Evolutionary conservation across 352 stramenopile genomes (phyloP).

Genomic region (Phytophthora vignae): DNA sequence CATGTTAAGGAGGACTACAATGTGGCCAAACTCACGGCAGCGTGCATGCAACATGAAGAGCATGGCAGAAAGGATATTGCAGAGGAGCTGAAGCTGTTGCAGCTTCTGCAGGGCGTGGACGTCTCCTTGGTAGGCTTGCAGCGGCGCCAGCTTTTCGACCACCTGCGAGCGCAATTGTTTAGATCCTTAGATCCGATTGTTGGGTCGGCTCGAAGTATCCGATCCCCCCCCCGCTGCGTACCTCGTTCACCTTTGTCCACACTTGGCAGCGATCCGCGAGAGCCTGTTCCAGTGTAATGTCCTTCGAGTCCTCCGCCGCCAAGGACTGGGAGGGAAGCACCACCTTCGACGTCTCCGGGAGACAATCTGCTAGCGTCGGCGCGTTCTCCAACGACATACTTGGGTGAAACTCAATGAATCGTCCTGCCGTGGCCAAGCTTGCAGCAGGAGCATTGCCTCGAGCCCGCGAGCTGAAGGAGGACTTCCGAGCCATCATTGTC

Average conservation of each 20-base stretch:
- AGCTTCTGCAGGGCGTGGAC: slow-evolving; percentile 51
- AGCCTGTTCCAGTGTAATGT: slow-evolving; percentile 31
- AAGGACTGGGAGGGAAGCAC: not conserved
- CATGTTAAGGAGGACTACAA: not conserved
- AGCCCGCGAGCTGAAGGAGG: not conserved
- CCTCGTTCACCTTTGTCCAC: slow-evolving; percentile 49
- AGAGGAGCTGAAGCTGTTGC: slow-evolving; percentile 65
- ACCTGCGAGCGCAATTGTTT: slow-evolving; percentile 23
- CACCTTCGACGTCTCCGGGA: slow-evolving; percentile 18
- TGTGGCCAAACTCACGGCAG: not conserved
- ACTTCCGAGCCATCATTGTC: slow-evolving; percentile 17
- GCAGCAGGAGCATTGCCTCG: slow-evolving; percentile 12
- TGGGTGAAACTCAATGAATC: slow-evolving; percentile 70
- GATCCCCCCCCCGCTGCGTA: slow-evolving; percentile 3
- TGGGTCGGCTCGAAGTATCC: not conserved
- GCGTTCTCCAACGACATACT: slow-evolving; percentile 74
- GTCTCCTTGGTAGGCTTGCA: slow-evolving; percentile 45
- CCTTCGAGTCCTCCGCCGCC: slow-evolving; percentile 1
- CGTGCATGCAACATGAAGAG: not conserved
- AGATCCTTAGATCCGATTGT: not conserved
- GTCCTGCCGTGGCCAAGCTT: slow-evolving; percentile 18
- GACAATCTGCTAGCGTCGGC: slow-evolving; percentile 34
- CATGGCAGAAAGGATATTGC: slow-evolving; percentile 64
- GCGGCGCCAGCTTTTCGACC: slow-evolving; percentile 37
- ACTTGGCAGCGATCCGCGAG: slow-evolving; percentile 34